These are phyloP conservation scores for Sarcomyxa edulis DNA, from an alignment of 768 basidiomycete genomes.

Conservation along the genomic window DNA sequence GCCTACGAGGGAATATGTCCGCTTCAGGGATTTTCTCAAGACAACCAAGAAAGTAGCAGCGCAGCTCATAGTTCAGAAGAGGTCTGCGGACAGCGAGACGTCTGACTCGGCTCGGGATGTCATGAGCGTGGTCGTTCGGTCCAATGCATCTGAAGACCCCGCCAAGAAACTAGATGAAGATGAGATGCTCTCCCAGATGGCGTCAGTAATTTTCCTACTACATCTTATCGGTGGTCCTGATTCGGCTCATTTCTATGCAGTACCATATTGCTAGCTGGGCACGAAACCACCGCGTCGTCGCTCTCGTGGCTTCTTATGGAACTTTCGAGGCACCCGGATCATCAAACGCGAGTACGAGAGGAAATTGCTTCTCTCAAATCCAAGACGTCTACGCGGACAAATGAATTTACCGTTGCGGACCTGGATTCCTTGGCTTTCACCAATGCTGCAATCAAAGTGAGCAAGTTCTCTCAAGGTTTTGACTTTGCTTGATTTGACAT, in stretches of 20 bases:
- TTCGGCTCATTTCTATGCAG: too few relatives aligned
- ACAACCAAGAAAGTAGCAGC: constrained; percentile 1
- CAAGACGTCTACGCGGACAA: background rate
- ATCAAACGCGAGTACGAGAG: constrained; percentile 11
- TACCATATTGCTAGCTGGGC: constrained; percentile 12
- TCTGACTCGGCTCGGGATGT: constrained; percentile 20
- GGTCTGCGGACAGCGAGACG: background rate
- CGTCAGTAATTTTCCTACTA: constrained; percentile 10
- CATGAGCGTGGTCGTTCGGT: constrained; percentile 23
- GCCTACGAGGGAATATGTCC: constrained; percentile 1
- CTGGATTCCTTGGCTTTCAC: constrained; percentile 25
- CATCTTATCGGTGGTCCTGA: too few relatives aligned
- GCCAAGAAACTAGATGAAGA: constrained; percentile 13
- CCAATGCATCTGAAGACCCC: constrained; percentile 11
- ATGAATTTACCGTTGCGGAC: constrained; percentile 22
- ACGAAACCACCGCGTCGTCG: constrained; percentile 12
- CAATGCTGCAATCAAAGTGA: constrained; percentile 27
- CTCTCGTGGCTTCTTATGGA: constrained; percentile 12
- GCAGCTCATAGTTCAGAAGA: constrained; percentile 1
- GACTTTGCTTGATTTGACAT: background rate
- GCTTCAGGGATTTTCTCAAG: constrained; percentile 3
- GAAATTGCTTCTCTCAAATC: constrained; percentile 7
- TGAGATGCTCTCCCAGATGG: constrained; percentile 23
- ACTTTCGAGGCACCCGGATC: constrained; percentile 12
- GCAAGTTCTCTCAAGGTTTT: background rate